Evolutionary conservation across 176 grass and related monocot species (phyloP), one percentile per base, ranked within the genome.

Genomic region (Triticum dicoccoides): DNA sequence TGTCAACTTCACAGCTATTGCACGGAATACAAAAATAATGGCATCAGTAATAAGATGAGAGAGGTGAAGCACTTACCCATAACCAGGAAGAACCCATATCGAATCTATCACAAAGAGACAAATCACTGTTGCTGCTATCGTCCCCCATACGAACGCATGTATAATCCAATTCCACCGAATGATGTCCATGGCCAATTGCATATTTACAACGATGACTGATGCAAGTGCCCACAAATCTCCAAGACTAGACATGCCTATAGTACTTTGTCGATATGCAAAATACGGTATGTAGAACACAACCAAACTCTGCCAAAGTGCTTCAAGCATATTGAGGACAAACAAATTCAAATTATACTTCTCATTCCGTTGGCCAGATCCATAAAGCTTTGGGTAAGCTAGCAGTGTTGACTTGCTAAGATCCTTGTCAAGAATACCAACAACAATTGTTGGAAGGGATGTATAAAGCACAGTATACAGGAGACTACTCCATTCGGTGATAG

Each of bases 271-370:
- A 86, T 95, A 98, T 79, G 85, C 89, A 82, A 98, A 90, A 82
- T 89, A 94, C 4, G 91, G 96, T 61, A 98, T 74, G 84, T 92
- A 98, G 82, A 95, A 98, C 81, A 92, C 58, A 47, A 84, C 91
- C 45, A 98, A 86, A 89, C 96, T 98, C 80, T 95, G 96, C 91
- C 93, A 94, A 76, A 98, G 73, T 7, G 96, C 85, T 75, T 95
- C 91, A 78, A 92, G 30, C 86, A 95, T 95, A 82, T 77, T 92
- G 61, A 95, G 77, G 45, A 92, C 64, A 90, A 98, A 95, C n/a
- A 95, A 90, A 77, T 86, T 93, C 27, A 93, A 61, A 61, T 95
- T 95, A 32, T 98, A 95, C 65, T 81, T 89, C 45, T 95, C 89
- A 61, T 94, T 86, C 58, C 88, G 92, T 65, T 91, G 93, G 34